These are phyloP conservation scores for Globisporangium camurandrum DNA, from an alignment of 352 stramenopile genomes.

Conservation along the genomic window DNA sequence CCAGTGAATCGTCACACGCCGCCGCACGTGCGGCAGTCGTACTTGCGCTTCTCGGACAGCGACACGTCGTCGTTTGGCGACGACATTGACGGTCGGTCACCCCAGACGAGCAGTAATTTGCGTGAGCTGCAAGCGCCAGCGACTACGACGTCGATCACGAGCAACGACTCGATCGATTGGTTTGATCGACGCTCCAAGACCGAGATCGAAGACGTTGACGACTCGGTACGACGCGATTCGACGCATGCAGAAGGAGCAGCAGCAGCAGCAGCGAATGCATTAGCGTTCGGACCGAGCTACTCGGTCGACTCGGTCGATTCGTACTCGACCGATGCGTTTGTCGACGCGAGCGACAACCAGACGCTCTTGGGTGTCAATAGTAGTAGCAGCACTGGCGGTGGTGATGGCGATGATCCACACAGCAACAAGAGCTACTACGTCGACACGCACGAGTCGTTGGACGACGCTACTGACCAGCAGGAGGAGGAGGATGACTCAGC, in stretches of 20 bases:
- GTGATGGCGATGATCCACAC: conserved; percentile 6
- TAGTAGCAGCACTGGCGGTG: conserved; percentile 3
- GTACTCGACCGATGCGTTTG: conserved; percentile 19
- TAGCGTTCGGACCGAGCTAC: conserved; percentile 5
- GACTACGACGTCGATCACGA: conserved; percentile 36
- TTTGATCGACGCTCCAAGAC: conserved; percentile 39
- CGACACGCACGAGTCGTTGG: no score
- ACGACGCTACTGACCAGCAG: no score
- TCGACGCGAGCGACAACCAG: conserved; percentile 4
- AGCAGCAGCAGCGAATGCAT: neutral
- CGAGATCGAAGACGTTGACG: conserved; percentile 21
- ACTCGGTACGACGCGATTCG: conserved; percentile 2
- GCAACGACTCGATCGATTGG: conserved; percentile 29
- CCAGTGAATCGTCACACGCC: conserved; percentile 2
- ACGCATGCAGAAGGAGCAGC: neutral
- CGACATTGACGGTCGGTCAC: conserved; percentile 12
- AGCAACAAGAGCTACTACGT: no score
- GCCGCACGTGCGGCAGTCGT: conserved; percentile 8
- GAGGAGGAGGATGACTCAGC: no score
- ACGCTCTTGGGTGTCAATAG: conserved; percentile 9
- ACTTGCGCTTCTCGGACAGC: conserved; percentile 14
- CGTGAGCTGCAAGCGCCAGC: conserved; percentile 24
- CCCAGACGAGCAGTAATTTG: conserved; percentile 5
- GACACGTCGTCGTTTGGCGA: conserved; percentile 13
- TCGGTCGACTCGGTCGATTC: conserved; percentile 5